Evolutionary conservation across 768 basidiomycete species (phyloP), one percentile per base, ranked within the genome.

Genomic region (Mycena latifolia): DNA sequence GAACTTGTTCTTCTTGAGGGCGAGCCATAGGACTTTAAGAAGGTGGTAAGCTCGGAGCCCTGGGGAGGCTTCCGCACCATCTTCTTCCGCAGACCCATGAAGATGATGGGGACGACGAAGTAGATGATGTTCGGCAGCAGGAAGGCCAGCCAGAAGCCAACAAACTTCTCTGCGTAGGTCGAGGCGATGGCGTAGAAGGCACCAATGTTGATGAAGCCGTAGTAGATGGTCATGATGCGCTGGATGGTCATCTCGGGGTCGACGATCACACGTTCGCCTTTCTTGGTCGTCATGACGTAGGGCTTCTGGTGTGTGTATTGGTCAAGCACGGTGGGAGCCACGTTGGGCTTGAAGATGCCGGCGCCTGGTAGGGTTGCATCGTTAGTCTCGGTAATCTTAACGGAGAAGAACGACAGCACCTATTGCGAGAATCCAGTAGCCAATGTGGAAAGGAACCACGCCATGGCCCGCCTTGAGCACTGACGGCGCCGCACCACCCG

Each of bases 191-290:
- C 41, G 25, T 15, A 29, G 39, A 55, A 27, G 11, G 54, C 37
- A 3, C 54, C 54, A 20, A 55, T 27, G 39, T 55, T 55, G 18
- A 43, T 29, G 24, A 27, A 55, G 24, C 39, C 12, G 28, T 55
- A 55, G 41, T 25, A 55, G 54, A 55, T 43, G 54, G 54, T 27
- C 24, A n/a, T n/a, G n/a, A n/a, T n/a, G n/a, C n/a, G n/a, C n/a
- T n/a, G n/a, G 55, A 56, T 28, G 28, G 45, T 48, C 24, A 48
- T 47, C 18, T 22, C 2, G 22, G 43, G 56, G 33, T 57, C 45
- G 56, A 57, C 56, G 45, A 57, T 47, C 22, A 57, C 56, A 20
- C 56, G 29, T 31, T 57, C 56, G 29, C 56, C 56, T 47, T 46
- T 47, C 45, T 24, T 14, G 12, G 45, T 57, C 31, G 56, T 31